Conservation (phyloP, 2,329 filamentous ascomycete species). For the Claviceps cyperi region DNA sequence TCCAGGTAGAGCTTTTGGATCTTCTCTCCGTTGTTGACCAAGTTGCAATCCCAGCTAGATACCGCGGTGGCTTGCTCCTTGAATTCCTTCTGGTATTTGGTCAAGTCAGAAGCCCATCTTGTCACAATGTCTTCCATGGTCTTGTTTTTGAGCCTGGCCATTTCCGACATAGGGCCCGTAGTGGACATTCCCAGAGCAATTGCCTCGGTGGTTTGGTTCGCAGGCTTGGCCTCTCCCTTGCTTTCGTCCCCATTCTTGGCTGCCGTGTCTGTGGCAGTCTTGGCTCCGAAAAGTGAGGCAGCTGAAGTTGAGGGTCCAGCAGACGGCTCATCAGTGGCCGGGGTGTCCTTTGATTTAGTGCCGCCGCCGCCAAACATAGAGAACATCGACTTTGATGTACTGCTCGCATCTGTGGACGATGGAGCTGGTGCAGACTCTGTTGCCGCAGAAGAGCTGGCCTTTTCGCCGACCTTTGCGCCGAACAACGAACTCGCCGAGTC, state of each 20-base stretch:
- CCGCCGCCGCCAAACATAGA: slow-evolving; percentile 12
- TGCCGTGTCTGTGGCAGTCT: slow-evolving; percentile 16
- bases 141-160: slow-evolving; percentile 91
- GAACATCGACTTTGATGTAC: slow-evolving; percentile 7
- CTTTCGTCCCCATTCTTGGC: slow-evolving; percentile 8
- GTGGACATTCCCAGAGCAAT: slow-evolving; percentile 55
- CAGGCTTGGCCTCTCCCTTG: slow-evolving; percentile 16
- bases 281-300: slow-evolving; percentile 19
- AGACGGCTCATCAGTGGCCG: slow-evolving; percentile 16
- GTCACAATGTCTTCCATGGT: slow-evolving; percentile 99
- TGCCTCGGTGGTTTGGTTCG: slow-evolving; percentile 16
- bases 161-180: slow-evolving; percentile 64
- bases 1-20: slow-evolving; percentile 85
- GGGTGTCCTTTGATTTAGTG: slow-evolving; percentile 11
- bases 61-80: slow-evolving; percentile 79
- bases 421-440: slow-evolving; percentile 14
- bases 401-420: slow-evolving; percentile 4
- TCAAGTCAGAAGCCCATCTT: slow-evolving; percentile 86
- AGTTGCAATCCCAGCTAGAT: slow-evolving; percentile 76
- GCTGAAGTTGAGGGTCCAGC: slow-evolving; percentile 11
- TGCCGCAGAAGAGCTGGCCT: slow-evolving; percentile 16
- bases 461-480: slow-evolving; percentile 24
- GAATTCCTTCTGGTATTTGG: slow-evolving; percentile 95
- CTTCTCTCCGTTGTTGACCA: slow-evolving; percentile 90
- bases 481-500: slow-evolving; percentile 21